These are phyloP conservation scores for Vanilla planifolia DNA, from an alignment of 106 monocot species.

Conservation along the genomic window DNA sequence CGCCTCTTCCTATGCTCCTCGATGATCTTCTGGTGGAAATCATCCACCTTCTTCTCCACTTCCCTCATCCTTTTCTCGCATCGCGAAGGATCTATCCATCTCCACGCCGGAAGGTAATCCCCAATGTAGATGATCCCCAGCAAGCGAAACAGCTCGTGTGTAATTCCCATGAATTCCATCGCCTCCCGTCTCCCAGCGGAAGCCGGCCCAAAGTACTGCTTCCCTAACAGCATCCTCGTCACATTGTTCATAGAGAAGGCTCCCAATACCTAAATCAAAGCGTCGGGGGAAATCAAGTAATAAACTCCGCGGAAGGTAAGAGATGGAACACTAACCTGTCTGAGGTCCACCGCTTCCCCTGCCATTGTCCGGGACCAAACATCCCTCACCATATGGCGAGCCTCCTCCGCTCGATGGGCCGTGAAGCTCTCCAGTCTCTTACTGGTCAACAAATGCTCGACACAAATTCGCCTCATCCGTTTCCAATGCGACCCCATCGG, in stretches of 20 bases:
- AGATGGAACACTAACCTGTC: conserved; percentile 19
- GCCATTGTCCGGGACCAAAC: conserved; percentile 4
- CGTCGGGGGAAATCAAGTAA: neutral
- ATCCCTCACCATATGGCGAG: conserved; percentile 4
- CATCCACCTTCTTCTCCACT: conserved; percentile 81
- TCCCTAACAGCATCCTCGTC: conserved; percentile 91
- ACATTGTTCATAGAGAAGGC: conserved; percentile 95
- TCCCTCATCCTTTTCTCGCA: conserved; percentile 83
- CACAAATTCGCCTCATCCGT: conserved; percentile 81
- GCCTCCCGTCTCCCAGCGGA: conserved; percentile 35
- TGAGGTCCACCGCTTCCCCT: conserved; percentile 9
- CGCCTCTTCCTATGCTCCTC: conserved; percentile 17
- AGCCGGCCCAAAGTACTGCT: conserved; percentile 55
- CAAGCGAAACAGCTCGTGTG: conserved; percentile 68
- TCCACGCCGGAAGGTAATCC: conserved; percentile 77
- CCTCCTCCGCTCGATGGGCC: conserved; percentile 40
- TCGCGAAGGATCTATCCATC: conserved; percentile 71
- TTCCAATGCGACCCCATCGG: conserved; percentile 81
- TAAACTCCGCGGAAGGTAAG: no score
- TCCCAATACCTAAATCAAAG: conserved; percentile 37
- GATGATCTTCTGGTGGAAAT: conserved; percentile 72
- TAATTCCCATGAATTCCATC: conserved; percentile 70
- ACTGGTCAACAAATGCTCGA: conserved; percentile 86
- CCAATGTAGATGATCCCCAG: conserved; percentile 68
- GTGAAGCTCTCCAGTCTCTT: conserved; percentile 62